Base-by-base conservation (phyloP, 441 rosid genomes). In the Pelargonium citronellum region DNA sequence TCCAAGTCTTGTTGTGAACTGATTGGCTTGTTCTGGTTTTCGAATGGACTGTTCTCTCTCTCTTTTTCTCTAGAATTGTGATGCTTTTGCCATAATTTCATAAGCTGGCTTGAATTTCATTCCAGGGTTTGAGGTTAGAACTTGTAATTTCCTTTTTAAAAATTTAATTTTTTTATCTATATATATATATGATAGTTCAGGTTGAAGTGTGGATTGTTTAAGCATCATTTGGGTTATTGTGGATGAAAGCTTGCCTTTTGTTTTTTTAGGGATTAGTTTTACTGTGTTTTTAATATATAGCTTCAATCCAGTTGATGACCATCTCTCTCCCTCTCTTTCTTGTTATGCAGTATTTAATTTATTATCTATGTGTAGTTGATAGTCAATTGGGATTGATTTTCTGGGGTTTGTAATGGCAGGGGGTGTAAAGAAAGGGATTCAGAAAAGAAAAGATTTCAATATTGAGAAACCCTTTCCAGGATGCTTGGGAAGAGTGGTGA, bases 401-500 rank as follows among this genome's bases (percentile, higher is more conserved):
- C 58, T n/a, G 15, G 37, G 58, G 58, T 51, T n/a, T 82, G 69
- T 67, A 67, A 44, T 61, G 71, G 49, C 85, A 88, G 97, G 80
- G 69, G 79, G 30, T 68, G 75, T 80, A 79, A 94, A 88, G 96
- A 82, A 84, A 70, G 85, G 78, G 53, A 69, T 74, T 67, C 85
- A 74, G 78, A 77, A 79, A 53, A 78, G 71, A 64, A 87, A 84
- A 72, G 82, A 74, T 69, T 87, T 77, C 20, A 78, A 79, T 66
- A 69, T 77, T 27, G 93, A 89, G 67, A 86, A 78, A 69, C 84
- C 78, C 7, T 72, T 84, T 79, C 87, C 95, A 58, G 95, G 99
- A 82, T 91, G 94, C 81, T 81, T 94, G 73, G 97, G 92, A 55
- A 86, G 89, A 68, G 90, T 90, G 94, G 94, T 86, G 17, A 94